phyloP scores from a whole-genome alignment of 805 yeast genomes.

The Ogataea trehalophila region DNA sequence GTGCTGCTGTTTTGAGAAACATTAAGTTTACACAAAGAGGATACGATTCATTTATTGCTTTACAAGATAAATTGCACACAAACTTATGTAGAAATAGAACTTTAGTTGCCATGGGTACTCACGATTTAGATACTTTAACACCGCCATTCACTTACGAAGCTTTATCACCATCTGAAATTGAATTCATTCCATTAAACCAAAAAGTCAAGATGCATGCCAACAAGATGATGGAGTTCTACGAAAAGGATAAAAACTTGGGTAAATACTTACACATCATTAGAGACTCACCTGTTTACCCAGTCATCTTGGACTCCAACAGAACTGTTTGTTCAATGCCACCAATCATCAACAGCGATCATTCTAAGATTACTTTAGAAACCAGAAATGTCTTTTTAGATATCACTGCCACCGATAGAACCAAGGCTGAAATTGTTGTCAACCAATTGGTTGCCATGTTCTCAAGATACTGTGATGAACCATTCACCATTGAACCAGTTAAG shows the following conservation, averaged over 20 bases:
- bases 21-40: constrained; percentile 76
- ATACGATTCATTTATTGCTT: constrained; percentile 89
- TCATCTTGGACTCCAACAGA: constrained; percentile 71
- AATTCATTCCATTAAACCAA: constrained; percentile 74
- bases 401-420: constrained; percentile 93
- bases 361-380: constrained; percentile 83
- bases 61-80: constrained; percentile 94
- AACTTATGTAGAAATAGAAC: constrained; percentile 97
- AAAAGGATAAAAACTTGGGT: constrained; percentile 83
- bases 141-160: constrained; percentile 85
- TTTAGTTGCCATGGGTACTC: constrained; percentile 97
- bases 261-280: constrained; percentile 83
- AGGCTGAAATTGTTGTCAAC: constrained; percentile 87
- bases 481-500: constrained; percentile 86
- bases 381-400: constrained; percentile 86
- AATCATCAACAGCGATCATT: constrained; percentile 85
- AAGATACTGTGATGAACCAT: constrained; percentile 74
- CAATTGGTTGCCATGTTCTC: constrained; percentile 96
- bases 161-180: constrained; percentile 68
- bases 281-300: constrained; percentile 87
- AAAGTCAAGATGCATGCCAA: constrained; percentile 65
- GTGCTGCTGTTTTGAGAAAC: constrained; percentile 88
- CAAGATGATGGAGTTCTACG: constrained; percentile 83
- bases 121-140: constrained; percentile 75
- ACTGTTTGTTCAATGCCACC: constrained; percentile 94